Evolutionary conservation across 345 rosid species (phyloP).

Genomic region (Hibiscus tridactylites): DNA sequence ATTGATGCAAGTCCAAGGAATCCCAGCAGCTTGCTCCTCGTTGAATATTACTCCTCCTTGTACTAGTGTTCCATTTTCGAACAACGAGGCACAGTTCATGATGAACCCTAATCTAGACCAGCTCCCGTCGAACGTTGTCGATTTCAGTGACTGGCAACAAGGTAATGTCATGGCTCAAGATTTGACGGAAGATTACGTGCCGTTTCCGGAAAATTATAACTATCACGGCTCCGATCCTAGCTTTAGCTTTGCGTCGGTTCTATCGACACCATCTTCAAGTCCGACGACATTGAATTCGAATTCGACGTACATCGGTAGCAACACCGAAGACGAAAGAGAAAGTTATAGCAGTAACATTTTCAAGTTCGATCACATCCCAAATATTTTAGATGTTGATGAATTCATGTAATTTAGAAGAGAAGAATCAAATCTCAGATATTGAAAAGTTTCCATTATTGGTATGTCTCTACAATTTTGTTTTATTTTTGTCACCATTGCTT

Average conservation of each 20-base stretch:
- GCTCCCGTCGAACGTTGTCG: background rate
- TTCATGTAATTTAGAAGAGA: slow-evolving; percentile 33
- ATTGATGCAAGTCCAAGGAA: background rate
- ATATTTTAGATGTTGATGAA: slow-evolving; percentile 11
- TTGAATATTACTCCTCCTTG: too few relatives aligned
- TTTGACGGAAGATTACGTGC: background rate
- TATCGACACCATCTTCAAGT: background rate
- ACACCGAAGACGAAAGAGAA: background rate
- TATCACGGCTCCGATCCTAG: background rate
- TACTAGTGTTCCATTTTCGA: too few relatives aligned
- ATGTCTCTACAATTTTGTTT: background rate
- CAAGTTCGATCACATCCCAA: background rate
- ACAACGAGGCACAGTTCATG: background rate
- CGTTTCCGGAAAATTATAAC: background rate
- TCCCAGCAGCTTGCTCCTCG: too few relatives aligned
- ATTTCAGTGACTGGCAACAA: background rate
- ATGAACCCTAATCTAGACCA: background rate
- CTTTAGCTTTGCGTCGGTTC: background rate
- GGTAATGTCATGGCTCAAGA: slow-evolving; percentile 22
- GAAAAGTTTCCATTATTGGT: slow-evolving; percentile 18
- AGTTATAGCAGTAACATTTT: background rate
- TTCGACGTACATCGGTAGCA: background rate
- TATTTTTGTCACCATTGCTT: background rate
- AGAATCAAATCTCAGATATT: background rate
- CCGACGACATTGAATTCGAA: background rate